phyloP scores from a whole-genome alignment of 2,329 filamentous ascomycete species.

The Trichophyton verrucosum region DNA sequence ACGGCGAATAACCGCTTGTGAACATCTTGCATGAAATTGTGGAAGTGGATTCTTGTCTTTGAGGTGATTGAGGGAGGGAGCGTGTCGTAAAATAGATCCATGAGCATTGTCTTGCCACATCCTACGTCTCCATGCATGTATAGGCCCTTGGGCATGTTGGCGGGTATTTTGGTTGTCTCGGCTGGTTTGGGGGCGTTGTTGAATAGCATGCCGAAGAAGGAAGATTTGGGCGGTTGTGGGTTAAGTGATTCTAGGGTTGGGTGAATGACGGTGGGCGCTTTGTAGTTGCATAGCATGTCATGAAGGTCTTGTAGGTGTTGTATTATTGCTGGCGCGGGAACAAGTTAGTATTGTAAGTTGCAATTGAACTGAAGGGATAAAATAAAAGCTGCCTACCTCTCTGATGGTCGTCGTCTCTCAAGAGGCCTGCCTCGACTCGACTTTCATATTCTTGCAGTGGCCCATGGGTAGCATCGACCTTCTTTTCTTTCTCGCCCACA shows the following conservation, averaged over 20 bases:
- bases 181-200: conserved; percentile 22
- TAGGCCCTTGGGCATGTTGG: conserved; percentile 69
- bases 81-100: conserved; percentile 96
- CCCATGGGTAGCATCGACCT: conserved; percentile 33
- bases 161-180: conserved; percentile 43
- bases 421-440: conserved; percentile 57
- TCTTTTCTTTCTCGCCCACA: not conserved
- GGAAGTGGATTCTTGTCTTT: conserved; percentile 93
- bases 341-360: not conserved
- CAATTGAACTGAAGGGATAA: too few species aligned
- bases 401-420: conserved; percentile 85
- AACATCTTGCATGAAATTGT: conserved; percentile 99
- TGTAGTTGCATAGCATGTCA: conserved; percentile 63
- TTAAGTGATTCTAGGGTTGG: conserved; percentile 62
- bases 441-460: conserved; percentile 81
- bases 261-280: conserved; percentile 59
- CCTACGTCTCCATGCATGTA: conserved; percentile 97
- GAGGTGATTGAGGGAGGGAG: conserved; percentile 64
- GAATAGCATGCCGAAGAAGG: conserved; percentile 41
- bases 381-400: conserved; percentile 45
- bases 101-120: conserved; percentile 97
- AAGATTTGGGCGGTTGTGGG: conserved; percentile 27
- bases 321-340: conserved; percentile 55
- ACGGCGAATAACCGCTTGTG: conserved; percentile 81
- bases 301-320: conserved; percentile 80